Base-by-base conservation (phyloP, 352 stramenopile species). In the Pythium brachiatum region DNA sequence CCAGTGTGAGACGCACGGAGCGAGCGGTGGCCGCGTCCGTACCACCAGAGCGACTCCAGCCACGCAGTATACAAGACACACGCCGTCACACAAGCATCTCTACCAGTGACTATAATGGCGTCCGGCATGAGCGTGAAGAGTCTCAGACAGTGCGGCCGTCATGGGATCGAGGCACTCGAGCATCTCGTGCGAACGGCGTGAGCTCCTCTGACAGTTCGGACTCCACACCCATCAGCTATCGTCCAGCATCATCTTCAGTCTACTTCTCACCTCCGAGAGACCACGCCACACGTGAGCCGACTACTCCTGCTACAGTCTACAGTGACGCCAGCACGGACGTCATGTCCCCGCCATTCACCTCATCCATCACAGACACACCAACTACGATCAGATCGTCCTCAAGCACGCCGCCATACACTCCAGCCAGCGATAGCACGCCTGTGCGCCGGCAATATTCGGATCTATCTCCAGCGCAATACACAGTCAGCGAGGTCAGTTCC, bases 301-400 rank as follows among this genome's bases (percentile, higher is more conserved):
- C 41, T 7, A 56, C 64, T 23, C 34, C 52, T 27, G 57, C 46
- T 23, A 57, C 57, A 0, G 36, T 58, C 3, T 31, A 47, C 31
- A 68, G 65, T 36, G 54, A 64, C 20, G 54, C 54, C 12, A 68
- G 29, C 23, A 64, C 54, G 15, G 26, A 46, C 7, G n/a, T 68
- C 7, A 53, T 27, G 20, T 72, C 65, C 16, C 47, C 59, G n/a
- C 23, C 54, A 3, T 62, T 62, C 27, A 39, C 52, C 3, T 23
- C 39, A 5, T 69, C 66, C 2, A 13, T 62, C 13, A 61, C 43
- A 1, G 59, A 72, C 34, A 62, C 59, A 2, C 59, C 65, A 0
- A 25, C 39, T 1, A 68, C 58, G n/a, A 41, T 23, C 11, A n/a
- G n/a, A 12, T 60, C 53, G 15, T 63, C 55, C 0, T 21, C 31